Evolutionary conservation across 495 filamentous ascomycete species (phyloP).

Genomic region (Hypoxylon intermedium): DNA sequence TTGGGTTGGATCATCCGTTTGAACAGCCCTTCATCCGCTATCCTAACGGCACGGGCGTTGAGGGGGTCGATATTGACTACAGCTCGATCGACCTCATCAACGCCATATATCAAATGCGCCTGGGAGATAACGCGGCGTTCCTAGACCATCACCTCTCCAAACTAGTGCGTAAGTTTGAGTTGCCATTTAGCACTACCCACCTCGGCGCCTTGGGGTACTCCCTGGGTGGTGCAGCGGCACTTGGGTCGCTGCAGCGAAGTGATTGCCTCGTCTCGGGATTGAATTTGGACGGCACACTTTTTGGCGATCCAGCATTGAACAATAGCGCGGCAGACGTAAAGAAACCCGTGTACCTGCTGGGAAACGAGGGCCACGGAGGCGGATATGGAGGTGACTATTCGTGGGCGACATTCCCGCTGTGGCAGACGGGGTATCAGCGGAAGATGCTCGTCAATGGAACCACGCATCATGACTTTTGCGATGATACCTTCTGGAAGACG

Average conservation of each 20-base stretch:
- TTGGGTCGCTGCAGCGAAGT: constrained; percentile 46
- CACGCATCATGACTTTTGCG: constrained; percentile 44
- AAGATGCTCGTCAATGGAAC: constrained; percentile 33
- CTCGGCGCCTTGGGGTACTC: constrained; percentile 59
- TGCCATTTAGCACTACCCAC: constrained; percentile 38
- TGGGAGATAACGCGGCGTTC: constrained; percentile 32
- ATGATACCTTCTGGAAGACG: constrained; percentile 42
- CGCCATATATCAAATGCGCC: constrained; percentile 26
- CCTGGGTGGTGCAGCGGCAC: constrained; percentile 56
- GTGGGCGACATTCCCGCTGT: constrained; percentile 21
- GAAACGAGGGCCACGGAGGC: constrained; percentile 15
- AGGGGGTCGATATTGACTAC: constrained; percentile 32
- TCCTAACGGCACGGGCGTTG: constrained; percentile 51
- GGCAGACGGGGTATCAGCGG: constrained; percentile 33
- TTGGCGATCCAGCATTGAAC: constrained; percentile 21
- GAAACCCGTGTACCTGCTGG: constrained; percentile 24
- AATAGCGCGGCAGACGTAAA: constrained; percentile 17
- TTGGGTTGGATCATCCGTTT: constrained; percentile 58
- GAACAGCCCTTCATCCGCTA: constrained; percentile 58
- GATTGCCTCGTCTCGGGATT: constrained; percentile 50
- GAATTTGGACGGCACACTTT: constrained; percentile 55
- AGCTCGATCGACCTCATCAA: neutral
- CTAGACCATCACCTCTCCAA: constrained; percentile 13
- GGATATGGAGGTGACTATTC: constrained; percentile 6
- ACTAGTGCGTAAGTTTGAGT: constrained; percentile 3